These are phyloP conservation scores for Mortierella alpina DNA, from an alignment of 192 early-diverging fungal species.

Conservation along the genomic window DNA sequence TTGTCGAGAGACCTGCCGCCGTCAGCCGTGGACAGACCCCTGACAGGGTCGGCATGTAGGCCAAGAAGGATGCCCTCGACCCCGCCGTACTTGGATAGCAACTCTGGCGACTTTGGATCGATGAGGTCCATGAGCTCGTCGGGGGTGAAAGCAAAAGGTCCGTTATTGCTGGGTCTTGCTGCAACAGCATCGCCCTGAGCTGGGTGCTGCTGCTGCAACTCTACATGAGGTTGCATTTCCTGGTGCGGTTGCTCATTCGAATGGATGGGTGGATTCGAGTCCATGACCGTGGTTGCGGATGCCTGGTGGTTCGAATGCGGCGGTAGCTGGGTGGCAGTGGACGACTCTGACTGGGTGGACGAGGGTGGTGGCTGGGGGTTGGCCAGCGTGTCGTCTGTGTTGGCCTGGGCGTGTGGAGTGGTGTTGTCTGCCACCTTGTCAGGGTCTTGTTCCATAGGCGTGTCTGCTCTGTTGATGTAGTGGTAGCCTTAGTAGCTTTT, in stretches of 20 bases:
- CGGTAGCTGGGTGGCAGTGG: too few species aligned
- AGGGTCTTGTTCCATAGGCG: too few species aligned
- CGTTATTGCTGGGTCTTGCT: slow-evolving; percentile 19
- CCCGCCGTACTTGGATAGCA: slow-evolving; percentile 59
- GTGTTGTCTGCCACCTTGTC: too few species aligned
- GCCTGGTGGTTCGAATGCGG: too few species aligned
- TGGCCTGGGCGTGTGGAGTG: too few species aligned
- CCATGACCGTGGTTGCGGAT: too few species aligned
- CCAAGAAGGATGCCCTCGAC: slow-evolving; percentile 62
- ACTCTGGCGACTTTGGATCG: slow-evolving; percentile 67
- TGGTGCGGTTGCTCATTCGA: too few species aligned
- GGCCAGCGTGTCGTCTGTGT: too few species aligned
- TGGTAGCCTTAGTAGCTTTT: too few species aligned
- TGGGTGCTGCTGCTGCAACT: background rate
- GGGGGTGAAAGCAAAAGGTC: slow-evolving; percentile 66
- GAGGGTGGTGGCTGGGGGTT: too few species aligned
- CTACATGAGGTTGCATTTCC: background rate
- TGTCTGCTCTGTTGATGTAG: too few species aligned
- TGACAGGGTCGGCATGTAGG: slow-evolving; percentile 56
- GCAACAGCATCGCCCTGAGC: background rate
- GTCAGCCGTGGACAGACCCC: slow-evolving; percentile 57
- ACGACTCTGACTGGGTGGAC: too few species aligned
- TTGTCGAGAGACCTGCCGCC: slow-evolving; percentile 5
- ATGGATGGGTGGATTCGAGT: background rate
- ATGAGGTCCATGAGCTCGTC: slow-evolving; percentile 60